phyloP scores from a whole-genome alignment of 2,329 filamentous ascomycete genomes.

The Neonectria punicea region DNA sequence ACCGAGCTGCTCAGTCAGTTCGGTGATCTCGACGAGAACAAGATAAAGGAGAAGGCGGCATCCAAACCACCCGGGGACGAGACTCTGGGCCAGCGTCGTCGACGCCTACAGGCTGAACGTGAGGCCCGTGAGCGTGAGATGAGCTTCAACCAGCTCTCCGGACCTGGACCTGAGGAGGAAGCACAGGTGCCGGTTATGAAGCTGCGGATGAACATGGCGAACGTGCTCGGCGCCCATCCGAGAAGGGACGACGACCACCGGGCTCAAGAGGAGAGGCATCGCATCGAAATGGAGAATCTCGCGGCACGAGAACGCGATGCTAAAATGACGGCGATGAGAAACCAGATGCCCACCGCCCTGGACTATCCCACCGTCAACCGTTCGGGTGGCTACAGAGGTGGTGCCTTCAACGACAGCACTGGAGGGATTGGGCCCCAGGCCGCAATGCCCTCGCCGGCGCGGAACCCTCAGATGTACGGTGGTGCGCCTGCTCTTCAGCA shows the following conservation, averaged over 20 bases:
- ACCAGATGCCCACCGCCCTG: conserved; percentile 60
- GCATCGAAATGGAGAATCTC: conserved; percentile 54
- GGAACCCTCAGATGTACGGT: conserved; percentile 42
- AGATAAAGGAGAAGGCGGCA: conserved; percentile 58
- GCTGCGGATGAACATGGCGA: conserved; percentile 65
- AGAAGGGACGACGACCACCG: conserved; percentile 52
- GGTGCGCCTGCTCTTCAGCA: conserved; percentile 36
- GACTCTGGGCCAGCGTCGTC: conserved; percentile 80
- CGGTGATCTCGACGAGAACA: conserved; percentile 59
- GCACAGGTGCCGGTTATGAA: conserved; percentile 30
- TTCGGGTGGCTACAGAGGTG: conserved; percentile 61
- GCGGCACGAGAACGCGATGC: conserved; percentile 56
- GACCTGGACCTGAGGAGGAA: conserved; percentile 22
- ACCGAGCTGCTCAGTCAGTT: conserved; percentile 75
- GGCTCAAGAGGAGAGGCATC: conserved; percentile 54
- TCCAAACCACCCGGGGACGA: conserved; percentile 67
- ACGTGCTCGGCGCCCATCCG: conserved; percentile 62
- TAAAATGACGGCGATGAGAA: conserved; percentile 60
- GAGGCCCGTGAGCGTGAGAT: conserved; percentile 71
- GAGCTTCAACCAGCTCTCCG: conserved; percentile 47
- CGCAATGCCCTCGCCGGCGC: conserved; percentile 41
- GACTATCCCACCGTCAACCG: conserved; percentile 38
- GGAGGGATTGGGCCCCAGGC: conserved; percentile 51
- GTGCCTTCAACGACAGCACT: conserved; percentile 64
- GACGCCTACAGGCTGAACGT: conserved; percentile 75